Evolutionary conservation across 2,329 filamentous ascomycete genomes (phyloP), one percentile per base, ranked within the genome.

Genomic region (Colletotrichum acutatum): DNA sequence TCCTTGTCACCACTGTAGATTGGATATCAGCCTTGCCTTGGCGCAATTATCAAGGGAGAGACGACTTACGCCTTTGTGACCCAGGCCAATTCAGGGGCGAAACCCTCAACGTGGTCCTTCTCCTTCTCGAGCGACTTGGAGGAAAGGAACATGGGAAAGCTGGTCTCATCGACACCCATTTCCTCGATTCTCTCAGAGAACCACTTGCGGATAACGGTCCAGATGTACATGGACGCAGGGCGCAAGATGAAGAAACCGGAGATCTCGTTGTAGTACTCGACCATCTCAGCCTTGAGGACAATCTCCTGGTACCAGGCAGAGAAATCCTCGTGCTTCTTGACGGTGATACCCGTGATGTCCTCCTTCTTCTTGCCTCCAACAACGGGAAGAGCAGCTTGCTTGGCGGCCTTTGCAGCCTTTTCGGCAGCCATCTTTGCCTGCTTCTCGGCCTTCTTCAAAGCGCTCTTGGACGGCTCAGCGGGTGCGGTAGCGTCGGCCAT

Each of bases 41-140:
- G 11, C 6, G 30, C 42, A 26, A 22, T 26, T 12, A 37, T 8
- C 34, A 49, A 34, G 46, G 42, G 60, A 52, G 60, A 28, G 24
- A 22, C 34, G 24, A 86, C 90, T 84, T 83, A 92, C 88, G 92
- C 94, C 83, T 94, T 94, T 65, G 94, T 97, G 32, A 97, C 94
- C 94, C 94, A 97, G 69, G 94, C 94, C 76, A 97, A 89, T 83
- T 97, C 94, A 42, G 97, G 95, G 65, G 97, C 97, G 82, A 99
- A 99, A n/a, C 97, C 97, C 84, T 99, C 96, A 75, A 99, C 94
- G 83, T 99, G 97, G 79, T 97, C 94, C 89, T 98, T 98, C 84
- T 98, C 95, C 82, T 90, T 90, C 81, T 91, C 89, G 76, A 99
- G 86, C 53, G 97, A 97, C 84, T 97, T 97, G 80, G 94, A 88